phyloP scores from a whole-genome alignment of 2,329 filamentous ascomycete species.

The Fusarium miscanthi region DNA sequence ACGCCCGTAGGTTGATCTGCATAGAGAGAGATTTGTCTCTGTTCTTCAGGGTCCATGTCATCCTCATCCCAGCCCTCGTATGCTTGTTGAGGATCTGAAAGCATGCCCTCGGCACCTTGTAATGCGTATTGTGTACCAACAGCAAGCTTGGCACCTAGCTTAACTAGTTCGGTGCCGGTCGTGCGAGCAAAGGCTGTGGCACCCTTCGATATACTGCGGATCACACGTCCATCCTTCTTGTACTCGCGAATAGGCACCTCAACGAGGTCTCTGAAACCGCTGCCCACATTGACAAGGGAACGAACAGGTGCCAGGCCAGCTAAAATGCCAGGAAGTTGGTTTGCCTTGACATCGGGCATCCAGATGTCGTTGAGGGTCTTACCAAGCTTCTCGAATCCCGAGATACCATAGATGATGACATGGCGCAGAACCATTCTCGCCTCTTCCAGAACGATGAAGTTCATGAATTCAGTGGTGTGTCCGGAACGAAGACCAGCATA shows the following conservation, averaged over 20 bases:
- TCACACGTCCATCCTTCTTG: conserved; percentile 89
- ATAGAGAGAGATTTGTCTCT: conserved; percentile 87
- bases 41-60: conserved; percentile 73
- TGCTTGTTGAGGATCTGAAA: conserved; percentile 60
- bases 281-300: conserved; percentile 89
- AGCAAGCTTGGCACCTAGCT: conserved; percentile 91
- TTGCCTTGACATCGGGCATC: conserved; percentile 91
- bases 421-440: conserved; percentile 87
- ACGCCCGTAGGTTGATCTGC: conserved; percentile 94
- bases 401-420: conserved; percentile 91
- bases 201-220: conserved; percentile 92
- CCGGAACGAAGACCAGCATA: conserved; percentile 93
- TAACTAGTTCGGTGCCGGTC: conserved; percentile 93
- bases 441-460: conserved; percentile 92
- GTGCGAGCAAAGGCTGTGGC: conserved; percentile 90
- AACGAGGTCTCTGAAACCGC: conserved; percentile 85
- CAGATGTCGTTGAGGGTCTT: conserved; percentile 94
- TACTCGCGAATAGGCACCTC: conserved; percentile 94
- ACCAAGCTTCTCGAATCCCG: conserved; percentile 89
- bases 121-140: conserved; percentile 95
- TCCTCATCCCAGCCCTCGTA: conserved; percentile 66
- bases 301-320: conserved; percentile 91
- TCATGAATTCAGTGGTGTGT: conserved; percentile 98
- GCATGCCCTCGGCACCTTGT: conserved; percentile 85
- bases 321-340: conserved; percentile 89